Base-by-base conservation (phyloP, 2,329 filamentous ascomycete genomes). In the Verticillium longisporum region DNA sequence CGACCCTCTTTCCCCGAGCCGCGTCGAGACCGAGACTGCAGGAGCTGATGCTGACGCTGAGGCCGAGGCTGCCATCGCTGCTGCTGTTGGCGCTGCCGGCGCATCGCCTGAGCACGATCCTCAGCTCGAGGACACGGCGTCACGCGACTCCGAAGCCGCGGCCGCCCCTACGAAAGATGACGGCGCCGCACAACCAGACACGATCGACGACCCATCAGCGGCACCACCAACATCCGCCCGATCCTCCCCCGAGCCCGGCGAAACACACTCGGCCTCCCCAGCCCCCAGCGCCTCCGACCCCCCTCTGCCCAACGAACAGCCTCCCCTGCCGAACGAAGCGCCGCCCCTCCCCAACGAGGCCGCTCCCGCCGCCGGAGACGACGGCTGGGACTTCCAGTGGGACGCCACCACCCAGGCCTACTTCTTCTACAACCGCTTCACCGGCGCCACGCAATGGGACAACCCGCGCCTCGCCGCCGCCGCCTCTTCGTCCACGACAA, bases 341-440 rank as follows among this genome's bases (percentile, higher is more conserved):
- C 78, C 78, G 3, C 78, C 78, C 0, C 68, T 81, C 6, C 79
- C 78, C 2, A 68, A 71, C 55, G 79, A 80, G 61, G 73, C 75
- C 14, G 67, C 72, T 58, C 76, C 81, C 69, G 18, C 45, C 59
- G 81, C 88, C 61, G 84, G 88, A 72, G 84, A 88, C 63, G 86
- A 88, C 68, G 92, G 92, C 62, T 97, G 92, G 92, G 87, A 90
- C 62, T 87, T 86, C 38, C 80, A 90, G 62, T 96, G 90, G 90
- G 91, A 96, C 68, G 75, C 83, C 31, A 80, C 73, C 58, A 81
- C 83, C 1, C 83, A 88, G 65, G 82, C 86, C 4, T 96, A 87
- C 77, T 96, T 92, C 77, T 97, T 96, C 76, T 87, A 88, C 79
- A 97, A 96, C 72, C 86, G 88, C 66, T 88, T 90, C 72, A 95